Conservation (phyloP, 441 rosid species). For the Eutrema salsugineum region DNA sequence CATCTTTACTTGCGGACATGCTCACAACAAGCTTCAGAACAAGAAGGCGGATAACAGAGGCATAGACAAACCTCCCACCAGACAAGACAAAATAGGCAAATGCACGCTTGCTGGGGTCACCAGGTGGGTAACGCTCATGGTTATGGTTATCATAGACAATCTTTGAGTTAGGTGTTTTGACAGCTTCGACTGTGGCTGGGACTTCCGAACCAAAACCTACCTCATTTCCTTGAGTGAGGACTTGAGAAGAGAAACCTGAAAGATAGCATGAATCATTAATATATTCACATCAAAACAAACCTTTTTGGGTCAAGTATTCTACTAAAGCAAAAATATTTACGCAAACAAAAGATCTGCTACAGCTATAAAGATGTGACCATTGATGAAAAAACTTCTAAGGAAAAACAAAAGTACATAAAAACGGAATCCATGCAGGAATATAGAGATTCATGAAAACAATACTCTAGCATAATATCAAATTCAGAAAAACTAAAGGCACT, state of each 20-base stretch:
- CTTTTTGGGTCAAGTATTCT: background rate
- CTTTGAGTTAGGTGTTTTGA: constrained; percentile 80
- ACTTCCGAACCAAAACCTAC: constrained; percentile 50
- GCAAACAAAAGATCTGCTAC: background rate
- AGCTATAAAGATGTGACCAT: background rate
- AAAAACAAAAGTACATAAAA: background rate
- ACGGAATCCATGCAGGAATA: background rate
- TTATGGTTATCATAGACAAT: constrained; percentile 79
- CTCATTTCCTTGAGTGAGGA: constrained; percentile 54
- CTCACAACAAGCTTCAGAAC: constrained; percentile 84
- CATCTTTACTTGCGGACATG: constrained; percentile 98
- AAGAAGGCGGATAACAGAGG: constrained; percentile 81
- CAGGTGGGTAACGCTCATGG: constrained; percentile 91
- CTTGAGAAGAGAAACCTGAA: constrained; percentile 71
- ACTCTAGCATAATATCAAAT: background rate
- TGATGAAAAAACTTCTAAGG: background rate
- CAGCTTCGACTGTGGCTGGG: constrained; percentile 69
- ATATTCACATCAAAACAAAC: background rate
- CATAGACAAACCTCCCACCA: constrained; percentile 94
- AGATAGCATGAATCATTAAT: background rate
- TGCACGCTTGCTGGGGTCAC: constrained; percentile 97
- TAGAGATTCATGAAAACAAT: background rate
- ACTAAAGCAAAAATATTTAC: background rate
- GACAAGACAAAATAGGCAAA: constrained; percentile 90
- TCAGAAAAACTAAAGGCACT: background rate